Evolutionary conservation across 441 rosid genomes (phyloP), one percentile per base, ranked within the genome.

Genomic region (Raphanus hybrid): DNA sequence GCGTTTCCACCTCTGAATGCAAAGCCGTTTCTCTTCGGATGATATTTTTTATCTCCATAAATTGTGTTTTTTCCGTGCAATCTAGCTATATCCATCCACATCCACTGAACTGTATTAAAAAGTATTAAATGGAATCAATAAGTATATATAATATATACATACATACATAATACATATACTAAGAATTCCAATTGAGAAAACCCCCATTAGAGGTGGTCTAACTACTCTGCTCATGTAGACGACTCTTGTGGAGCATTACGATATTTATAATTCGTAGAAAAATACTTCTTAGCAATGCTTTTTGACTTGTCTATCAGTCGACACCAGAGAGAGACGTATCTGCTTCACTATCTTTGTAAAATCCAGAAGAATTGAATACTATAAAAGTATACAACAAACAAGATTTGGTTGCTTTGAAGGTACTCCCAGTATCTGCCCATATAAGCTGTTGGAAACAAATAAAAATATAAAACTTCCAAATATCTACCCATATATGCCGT

Each of bases 361-460:
- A 59, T 59, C 64, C 64, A 59, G 35, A 59, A 58, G 63, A 26
- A 27, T 59, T 59, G 32, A 6, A 60, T 27, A 60, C 16, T 27
- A 14, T 3, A 62, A 35, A 34, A 8, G 26, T 15, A 35, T 34
- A 57, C 16, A 63, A 34, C 12, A 63, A 15, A 35, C n/a, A 63
- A 63, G 7, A 8, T 14, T 32, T 62, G 43, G 11, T 32, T 62
- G 41, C 43, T 61, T 61, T 61, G 66, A n/a, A 62, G 6, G 3
- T 32, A 32, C 41, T 61, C 9, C 41, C 65, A 62, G 6, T 62
- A 6, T 62, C 63, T 59, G 35, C 63, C 63, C 64, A 11, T 29
- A 61, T 29, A n/a, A 29, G 67, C 43, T 63, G 67, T 34, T 34
- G 10, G 26, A 45, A 45, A 45, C 52, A 12, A 45, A 34, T 62